Percentiles rank a stretch among this genome's conserved stretches.
phyloP scores from a whole-genome alignment of 1,139 yeast genomes.

The Yamadazyma epiphylla region DNA sequence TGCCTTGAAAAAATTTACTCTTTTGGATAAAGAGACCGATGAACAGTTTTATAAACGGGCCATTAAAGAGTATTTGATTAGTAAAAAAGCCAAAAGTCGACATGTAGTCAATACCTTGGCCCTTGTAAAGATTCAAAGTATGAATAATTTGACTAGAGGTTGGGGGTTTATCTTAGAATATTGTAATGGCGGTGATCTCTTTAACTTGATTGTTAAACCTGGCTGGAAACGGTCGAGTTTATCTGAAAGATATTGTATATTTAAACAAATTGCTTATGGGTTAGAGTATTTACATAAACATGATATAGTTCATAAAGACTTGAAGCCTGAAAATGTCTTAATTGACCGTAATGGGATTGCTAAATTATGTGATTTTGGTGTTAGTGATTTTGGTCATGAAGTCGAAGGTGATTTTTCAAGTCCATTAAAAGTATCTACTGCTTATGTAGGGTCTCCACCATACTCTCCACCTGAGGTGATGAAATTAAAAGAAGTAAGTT shows the following conservation, averaged over 20 bases:
- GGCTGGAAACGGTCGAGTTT: conserved; percentile 46
- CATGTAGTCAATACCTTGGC: conserved; percentile 59
- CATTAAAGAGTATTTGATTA: conserved; percentile 57
- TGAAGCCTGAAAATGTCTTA: conserved; percentile 64
- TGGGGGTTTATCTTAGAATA: conserved; percentile 76
- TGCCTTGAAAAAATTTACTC: conserved; percentile 66
- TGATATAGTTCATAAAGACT: conserved; percentile 61
- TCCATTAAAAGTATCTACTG: conserved; percentile 40
- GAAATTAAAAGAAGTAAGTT: conserved; percentile 41
- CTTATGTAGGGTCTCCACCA: conserved; percentile 75
- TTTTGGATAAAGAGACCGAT: conserved; percentile 58
- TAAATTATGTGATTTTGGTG: conserved; percentile 76
- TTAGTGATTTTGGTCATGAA: conserved; percentile 60
- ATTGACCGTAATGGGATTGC: conserved; percentile 55
- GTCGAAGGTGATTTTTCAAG: conserved; percentile 50
- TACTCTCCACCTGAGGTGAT: conserved; percentile 78
- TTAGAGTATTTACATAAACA: conserved; percentile 50
- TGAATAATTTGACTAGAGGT: conserved; percentile 53
- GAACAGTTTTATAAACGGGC: conserved; percentile 66
- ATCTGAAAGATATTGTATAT: conserved; percentile 55
- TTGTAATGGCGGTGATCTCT: conserved; percentile 56
- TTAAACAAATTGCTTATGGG: conserved; percentile 57
- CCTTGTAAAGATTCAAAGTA: conserved; percentile 55
- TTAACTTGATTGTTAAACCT: conserved; percentile 38
- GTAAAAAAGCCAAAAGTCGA: conserved; percentile 48